phyloP scores from a whole-genome alignment of 164 flowering plant species.

The Umbellularia californica region DNA sequence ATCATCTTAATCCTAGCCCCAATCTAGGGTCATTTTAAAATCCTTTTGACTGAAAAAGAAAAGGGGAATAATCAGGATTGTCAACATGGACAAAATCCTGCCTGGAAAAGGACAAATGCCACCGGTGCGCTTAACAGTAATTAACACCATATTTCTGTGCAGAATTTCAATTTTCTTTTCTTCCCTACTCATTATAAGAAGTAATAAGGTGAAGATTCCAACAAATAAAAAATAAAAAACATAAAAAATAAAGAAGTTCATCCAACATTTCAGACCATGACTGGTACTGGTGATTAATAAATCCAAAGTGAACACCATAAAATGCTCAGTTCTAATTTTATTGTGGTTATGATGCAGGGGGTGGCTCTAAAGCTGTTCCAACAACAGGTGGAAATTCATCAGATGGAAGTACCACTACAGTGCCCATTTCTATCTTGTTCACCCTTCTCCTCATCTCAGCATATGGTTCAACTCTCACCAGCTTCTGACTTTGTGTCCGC shows the following conservation, averaged over 20 bases:
- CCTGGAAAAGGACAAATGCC: too few relatives aligned
- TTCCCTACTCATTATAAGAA: not conserved
- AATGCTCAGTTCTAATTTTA: not conserved
- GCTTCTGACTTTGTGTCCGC: not conserved
- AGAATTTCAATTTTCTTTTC: not conserved
- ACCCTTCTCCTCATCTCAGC: conserved; percentile 12
- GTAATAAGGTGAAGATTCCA: not conserved
- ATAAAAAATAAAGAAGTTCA: too few relatives aligned
- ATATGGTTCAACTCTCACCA: conserved; percentile 7
- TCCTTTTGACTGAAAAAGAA: too few relatives aligned
- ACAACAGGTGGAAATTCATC: conserved; percentile 3
- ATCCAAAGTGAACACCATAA: not conserved
- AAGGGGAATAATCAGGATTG: too few relatives aligned
- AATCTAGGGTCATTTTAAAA: too few relatives aligned
- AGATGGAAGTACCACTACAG: conserved; percentile 8
- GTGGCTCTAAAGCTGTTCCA: conserved; percentile 8
- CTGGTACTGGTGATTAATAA: not conserved
- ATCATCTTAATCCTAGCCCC: too few relatives aligned
- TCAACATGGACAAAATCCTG: too few relatives aligned
- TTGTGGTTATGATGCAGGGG: conserved; percentile 11
- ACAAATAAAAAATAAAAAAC: too few relatives aligned
- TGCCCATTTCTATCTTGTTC: conserved; percentile 5
- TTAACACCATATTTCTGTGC: too few relatives aligned
- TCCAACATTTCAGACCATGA: not conserved
- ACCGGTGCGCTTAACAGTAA: too few relatives aligned